These are phyloP conservation scores for Coprinopsis marcescibilis DNA, from an alignment of 768 basidiomycete genomes.

Conservation along the genomic window DNA sequence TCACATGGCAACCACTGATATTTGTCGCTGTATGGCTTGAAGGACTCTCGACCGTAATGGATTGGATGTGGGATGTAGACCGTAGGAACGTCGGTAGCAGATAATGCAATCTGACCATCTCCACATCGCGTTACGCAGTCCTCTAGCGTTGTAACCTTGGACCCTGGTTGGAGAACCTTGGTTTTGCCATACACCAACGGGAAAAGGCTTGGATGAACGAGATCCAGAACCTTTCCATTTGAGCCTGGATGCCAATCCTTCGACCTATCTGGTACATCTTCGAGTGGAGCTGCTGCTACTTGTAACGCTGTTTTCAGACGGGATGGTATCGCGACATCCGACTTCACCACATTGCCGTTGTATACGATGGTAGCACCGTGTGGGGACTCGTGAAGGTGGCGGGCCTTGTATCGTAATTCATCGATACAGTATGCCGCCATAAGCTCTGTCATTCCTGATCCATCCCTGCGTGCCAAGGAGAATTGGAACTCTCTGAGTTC, in stretches of 20 bases:
- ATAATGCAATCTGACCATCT: conserved; percentile 12
- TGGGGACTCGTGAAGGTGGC: conserved; percentile 7
- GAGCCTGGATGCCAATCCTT: conserved; percentile 42
- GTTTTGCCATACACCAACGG: conserved; percentile 25
- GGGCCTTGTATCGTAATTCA: conserved; percentile 19
- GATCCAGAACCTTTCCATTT: conserved; percentile 34
- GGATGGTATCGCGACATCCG: conserved; percentile 24
- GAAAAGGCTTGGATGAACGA: conserved; percentile 39
- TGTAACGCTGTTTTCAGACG: conserved; percentile 16
- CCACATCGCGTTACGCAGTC: conserved; percentile 15
- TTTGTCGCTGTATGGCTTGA: conserved; percentile 8
- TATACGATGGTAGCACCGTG: conserved; percentile 15
- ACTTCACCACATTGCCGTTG: conserved; percentile 21
- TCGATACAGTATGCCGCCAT: conserved; percentile 21
- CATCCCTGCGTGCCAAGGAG: not conserved
- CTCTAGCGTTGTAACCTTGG: conserved; percentile 9
- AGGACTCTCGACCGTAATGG: not conserved
- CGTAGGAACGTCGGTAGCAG: not conserved
- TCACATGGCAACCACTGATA: conserved; percentile 16
- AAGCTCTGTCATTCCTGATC: conserved; percentile 7
- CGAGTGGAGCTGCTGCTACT: conserved; percentile 21
- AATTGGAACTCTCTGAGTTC: not conserved
- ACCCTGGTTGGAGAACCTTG: not conserved
- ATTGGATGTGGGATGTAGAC: conserved; percentile 1
- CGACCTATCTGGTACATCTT: conserved; percentile 25